These are phyloP conservation scores for Casuarina cunninghamiana DNA, from an alignment of 306 rosid species.

Conservation along the genomic window DNA sequence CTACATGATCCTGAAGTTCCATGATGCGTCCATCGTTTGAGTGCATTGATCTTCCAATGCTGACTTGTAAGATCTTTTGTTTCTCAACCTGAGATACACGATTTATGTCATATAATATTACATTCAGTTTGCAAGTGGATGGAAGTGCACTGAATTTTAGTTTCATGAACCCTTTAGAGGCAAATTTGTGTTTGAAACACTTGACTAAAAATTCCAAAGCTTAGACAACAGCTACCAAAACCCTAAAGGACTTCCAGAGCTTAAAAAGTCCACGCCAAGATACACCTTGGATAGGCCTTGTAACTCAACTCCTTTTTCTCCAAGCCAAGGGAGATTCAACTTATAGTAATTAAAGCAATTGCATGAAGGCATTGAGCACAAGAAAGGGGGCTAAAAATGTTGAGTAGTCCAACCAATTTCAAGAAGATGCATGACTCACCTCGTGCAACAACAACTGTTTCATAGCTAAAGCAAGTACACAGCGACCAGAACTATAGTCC, in stretches of 20 bases:
- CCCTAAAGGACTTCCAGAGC: background rate
- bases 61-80: slow-evolving; percentile 71
- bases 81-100: slow-evolving; percentile 71
- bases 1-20: slow-evolving; percentile 34
- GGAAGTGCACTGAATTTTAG: background rate
- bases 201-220: slow-evolving; percentile 2
- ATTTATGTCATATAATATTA: background rate
- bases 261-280: background rate
- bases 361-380: slow-evolving; percentile 14
- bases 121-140: background rate
- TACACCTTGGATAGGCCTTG: background rate
- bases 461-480: slow-evolving; percentile 68
- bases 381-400: slow-evolving; percentile 8
- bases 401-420: slow-evolving; percentile 22
- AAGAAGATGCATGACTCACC: slow-evolving; percentile 48
- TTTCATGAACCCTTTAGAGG: background rate
- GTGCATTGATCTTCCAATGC: slow-evolving; percentile 41
- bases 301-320: background rate
- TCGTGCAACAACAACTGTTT: slow-evolving; percentile 83
- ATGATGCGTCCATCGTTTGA: slow-evolving; percentile 39
- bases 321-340: background rate
- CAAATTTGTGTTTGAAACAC: background rate
- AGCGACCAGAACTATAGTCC: slow-evolving; percentile 72
- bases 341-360: background rate
- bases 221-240: background rate